Evolutionary conservation across 2,329 filamentous ascomycete genomes (phyloP), one percentile per base, ranked within the genome.

Genomic region (Aureobasidium subglaciale): DNA sequence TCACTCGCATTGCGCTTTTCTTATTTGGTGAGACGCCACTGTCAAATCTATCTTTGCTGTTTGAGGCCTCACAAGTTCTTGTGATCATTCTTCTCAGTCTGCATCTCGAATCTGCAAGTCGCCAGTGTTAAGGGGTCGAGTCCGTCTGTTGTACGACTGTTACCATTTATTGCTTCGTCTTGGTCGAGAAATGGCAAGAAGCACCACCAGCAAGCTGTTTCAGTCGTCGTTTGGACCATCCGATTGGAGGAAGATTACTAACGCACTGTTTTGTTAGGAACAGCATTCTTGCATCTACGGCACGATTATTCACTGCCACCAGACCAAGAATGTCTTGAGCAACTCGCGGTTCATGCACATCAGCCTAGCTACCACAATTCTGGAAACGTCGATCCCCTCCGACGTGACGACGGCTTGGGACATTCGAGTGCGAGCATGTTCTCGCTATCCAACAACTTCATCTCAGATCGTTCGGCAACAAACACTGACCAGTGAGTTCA

Each of bases 361-460:
- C 73, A 74, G 67, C 67, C 64, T 60, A 65, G 66, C 59, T 75
- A 71, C 67, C 66, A 70, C 63, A 64, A 64, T 65, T 65, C 65
- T 59, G 63, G 60, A 55, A 68, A 71, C 62, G 72, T 77, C 63
- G 77, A 79, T 63, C 72, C 71, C 60, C 70, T 73, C 65, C 74
- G 77, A 63, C 77, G 77, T 70, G 76, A 79, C 67, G 73, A 71
- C 63, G 65, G 69, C 58, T 69, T 79, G 63, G 70, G 70, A 62
- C 73, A 77, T 63, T 71, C 74, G 64, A 64, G 73, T 56, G 65
- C 69, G 56, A 70, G 71, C 63, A 69, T 73, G 52, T 73, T 70
- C 63, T 68, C 73, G 57, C 73, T 77, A 64, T 41, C 54, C 27
- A 38, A 49, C 42, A 46, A 56, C 27, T 56, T 29, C 42, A 24